Evolutionary conservation across 768 basidiomycete genomes (phyloP).

Genomic region (Lactifluus volemus): DNA sequence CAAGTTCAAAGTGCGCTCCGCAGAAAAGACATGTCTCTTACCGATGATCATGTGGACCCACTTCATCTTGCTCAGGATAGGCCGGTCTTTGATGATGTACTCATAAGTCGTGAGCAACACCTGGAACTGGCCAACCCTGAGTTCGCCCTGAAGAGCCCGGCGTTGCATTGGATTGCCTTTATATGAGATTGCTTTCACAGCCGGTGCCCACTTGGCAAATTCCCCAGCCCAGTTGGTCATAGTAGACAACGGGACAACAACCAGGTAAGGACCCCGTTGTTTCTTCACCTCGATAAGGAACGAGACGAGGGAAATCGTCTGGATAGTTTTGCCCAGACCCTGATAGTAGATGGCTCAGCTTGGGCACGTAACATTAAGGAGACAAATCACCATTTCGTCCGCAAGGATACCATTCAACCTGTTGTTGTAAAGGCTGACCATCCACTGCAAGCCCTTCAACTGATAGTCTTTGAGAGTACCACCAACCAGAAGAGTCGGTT

Average conservation of each 20-base stretch:
- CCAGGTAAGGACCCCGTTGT: constrained; percentile 89
- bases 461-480: constrained; percentile 94
- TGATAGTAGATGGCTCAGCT: constrained; percentile 23
- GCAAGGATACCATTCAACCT: constrained; percentile 90
- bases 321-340: constrained; percentile 95
- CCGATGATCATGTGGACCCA: constrained; percentile 99
- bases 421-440: constrained; percentile 97
- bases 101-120: constrained; percentile 93
- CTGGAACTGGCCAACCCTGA: constrained; percentile 79
- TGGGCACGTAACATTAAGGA: neutral
- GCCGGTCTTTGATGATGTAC: constrained; percentile 97
- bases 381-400: constrained; percentile 72
- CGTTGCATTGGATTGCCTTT: constrained; percentile 87
- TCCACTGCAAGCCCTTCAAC: constrained; percentile 93
- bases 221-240: constrained; percentile 97
- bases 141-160: constrained; percentile 64
- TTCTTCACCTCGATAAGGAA: constrained; percentile 90
- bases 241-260: constrained; percentile 91
- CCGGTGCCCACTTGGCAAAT: constrained; percentile 95
- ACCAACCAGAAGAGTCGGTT: constrained; percentile 69
- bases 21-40: constrained; percentile 28
- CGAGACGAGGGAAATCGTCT: constrained; percentile 89
- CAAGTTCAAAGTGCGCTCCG: neutral
- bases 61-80: constrained; percentile 78
- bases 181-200: constrained; percentile 71